Conservation (phyloP, 2,329 filamentous ascomycete genomes). For the Nemania sp. region DNA sequence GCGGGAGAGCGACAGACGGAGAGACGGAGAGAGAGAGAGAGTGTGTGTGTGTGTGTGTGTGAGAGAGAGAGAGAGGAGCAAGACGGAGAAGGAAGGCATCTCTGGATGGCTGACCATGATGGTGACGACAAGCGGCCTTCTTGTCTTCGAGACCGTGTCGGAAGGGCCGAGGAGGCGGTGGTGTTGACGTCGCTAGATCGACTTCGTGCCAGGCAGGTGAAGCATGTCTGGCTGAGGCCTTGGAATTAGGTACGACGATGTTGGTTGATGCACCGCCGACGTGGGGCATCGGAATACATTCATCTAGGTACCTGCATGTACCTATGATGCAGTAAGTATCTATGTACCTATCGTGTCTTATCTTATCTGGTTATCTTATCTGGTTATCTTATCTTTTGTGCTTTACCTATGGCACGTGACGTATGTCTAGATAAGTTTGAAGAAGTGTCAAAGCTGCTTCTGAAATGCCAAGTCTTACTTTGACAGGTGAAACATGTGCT, state of each 20-base stretch:
- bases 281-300: conserved; percentile 31
- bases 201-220: conserved; percentile 12
- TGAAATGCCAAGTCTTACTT: too few species aligned
- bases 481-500: too few species aligned
- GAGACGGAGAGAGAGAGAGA: too few species aligned
- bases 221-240: conserved; percentile 25
- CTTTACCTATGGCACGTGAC: conserved; percentile 26
- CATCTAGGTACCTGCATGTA: neutral
- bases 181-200: conserved; percentile 14
- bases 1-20: too few species aligned
- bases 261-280: conserved; percentile 26
- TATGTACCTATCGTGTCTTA: too few species aligned
- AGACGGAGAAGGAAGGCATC: conserved; percentile 23
- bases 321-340: too few species aligned
- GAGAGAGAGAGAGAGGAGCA: too few species aligned
- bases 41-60: too few species aligned
- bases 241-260: conserved; percentile 25
- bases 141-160: conserved; percentile 19
- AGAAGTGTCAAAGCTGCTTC: too few species aligned
- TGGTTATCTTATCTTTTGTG: too few species aligned
- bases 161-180: neutral
- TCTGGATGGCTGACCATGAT: conserved; percentile 32
- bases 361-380: too few species aligned
- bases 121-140: conserved; percentile 4
- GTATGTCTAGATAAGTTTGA: too few species aligned